Conservation (phyloP, 768 basidiomycete species). For the Mycena metata region DNA sequence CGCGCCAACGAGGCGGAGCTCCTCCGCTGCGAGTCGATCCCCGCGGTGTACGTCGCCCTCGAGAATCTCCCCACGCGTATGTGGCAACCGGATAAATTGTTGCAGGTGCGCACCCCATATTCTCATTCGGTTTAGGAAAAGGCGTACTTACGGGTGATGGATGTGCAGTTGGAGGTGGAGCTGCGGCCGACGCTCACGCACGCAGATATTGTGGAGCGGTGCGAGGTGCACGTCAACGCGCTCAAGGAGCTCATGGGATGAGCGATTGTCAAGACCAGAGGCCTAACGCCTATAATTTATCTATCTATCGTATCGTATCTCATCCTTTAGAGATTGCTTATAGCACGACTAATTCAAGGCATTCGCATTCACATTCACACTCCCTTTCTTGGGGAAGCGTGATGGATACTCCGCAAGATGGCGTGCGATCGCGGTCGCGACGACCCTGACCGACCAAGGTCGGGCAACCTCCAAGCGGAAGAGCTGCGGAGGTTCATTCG, state of each 20-base stretch:
- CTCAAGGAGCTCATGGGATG: slow-evolving; percentile 47
- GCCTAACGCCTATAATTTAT: slow-evolving; percentile 9
- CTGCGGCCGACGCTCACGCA: slow-evolving; percentile 60
- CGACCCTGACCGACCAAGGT: too few relatives aligned
- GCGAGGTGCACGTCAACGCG: slow-evolving; percentile 56
- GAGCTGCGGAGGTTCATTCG: too few relatives aligned
- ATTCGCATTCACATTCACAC: too few relatives aligned
- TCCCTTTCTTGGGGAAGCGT: too few relatives aligned
- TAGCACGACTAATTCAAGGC: not conserved
- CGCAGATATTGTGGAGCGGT: slow-evolving; percentile 60
- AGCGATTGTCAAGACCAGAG: too few relatives aligned
- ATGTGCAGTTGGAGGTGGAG: slow-evolving; percentile 57
- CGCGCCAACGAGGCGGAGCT: slow-evolving; percentile 88
- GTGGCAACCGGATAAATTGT: slow-evolving; percentile 93
- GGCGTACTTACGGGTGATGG: not conserved
- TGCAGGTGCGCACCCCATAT: slow-evolving; percentile 79
- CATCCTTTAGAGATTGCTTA: slow-evolving; percentile 17
- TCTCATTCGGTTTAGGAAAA: too few relatives aligned
- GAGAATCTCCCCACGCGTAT: slow-evolving; percentile 92
- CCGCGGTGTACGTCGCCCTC: slow-evolving; percentile 90
- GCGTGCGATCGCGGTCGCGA: too few relatives aligned
- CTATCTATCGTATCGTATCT: slow-evolving; percentile 12
- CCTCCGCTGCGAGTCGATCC: slow-evolving; percentile 84
- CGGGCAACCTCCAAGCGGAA: too few relatives aligned
- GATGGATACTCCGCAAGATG: too few relatives aligned